Percentiles rank a stretch among this genome's conserved stretches.
These are phyloP conservation scores for Colletotrichum paranaense DNA, from an alignment of 2,329 filamentous ascomycete species.

Conservation along the genomic window DNA sequence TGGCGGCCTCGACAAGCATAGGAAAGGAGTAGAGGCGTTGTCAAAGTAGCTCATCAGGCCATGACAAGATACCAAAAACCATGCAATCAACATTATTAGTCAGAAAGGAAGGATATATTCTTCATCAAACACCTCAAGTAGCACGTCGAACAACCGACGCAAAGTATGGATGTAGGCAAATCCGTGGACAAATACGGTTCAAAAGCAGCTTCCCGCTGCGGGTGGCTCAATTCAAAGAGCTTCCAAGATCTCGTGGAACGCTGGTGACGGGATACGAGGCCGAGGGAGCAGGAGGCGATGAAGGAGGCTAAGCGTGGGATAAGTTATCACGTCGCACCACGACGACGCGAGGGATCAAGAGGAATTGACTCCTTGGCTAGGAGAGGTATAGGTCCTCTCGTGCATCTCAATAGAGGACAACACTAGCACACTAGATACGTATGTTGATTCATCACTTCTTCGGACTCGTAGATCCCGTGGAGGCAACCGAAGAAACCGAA, in stretches of 20 bases:
- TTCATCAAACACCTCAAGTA: background rate
- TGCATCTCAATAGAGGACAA: background rate
- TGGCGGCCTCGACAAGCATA: background rate
- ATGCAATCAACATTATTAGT: background rate
- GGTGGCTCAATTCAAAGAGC: slow-evolving; percentile 14
- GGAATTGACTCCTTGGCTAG: no score
- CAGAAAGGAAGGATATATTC: background rate
- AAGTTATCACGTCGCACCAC: background rate
- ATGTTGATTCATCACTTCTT: background rate
- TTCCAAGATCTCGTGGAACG: slow-evolving; percentile 12
- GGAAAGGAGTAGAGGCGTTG: background rate
- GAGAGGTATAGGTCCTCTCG: background rate
- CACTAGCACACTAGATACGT: background rate
- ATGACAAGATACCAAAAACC: slow-evolving; percentile 27
- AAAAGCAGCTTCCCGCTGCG: slow-evolving; percentile 29
- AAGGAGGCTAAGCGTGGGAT: background rate
- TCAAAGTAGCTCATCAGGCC: background rate
- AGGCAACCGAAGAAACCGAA: background rate
- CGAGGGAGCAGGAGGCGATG: background rate
- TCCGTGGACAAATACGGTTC: background rate
- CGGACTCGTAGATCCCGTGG: background rate
- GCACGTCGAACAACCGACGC: background rate
- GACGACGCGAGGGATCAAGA: background rate
- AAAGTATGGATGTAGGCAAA: background rate
- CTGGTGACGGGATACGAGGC: background rate